phyloP scores from a whole-genome alignment of 495 filamentous ascomycete genomes.

The Aspergillus funiculosus region DNA sequence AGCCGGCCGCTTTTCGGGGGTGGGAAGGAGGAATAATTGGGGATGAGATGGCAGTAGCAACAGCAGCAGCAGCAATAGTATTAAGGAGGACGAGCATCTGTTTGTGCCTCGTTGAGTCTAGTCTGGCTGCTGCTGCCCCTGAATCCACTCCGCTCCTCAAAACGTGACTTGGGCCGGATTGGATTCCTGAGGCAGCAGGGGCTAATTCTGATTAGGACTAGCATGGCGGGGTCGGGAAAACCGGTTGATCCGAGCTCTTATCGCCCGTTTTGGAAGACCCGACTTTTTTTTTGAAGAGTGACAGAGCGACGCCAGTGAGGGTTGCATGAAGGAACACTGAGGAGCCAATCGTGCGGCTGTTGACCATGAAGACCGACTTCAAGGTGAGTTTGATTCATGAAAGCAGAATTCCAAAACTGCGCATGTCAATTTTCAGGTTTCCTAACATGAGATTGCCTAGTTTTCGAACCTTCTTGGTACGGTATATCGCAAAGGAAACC shows the following conservation, averaged over 20 bases:
- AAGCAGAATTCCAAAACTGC: neutral
- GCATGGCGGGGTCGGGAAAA: constrained; percentile 23
- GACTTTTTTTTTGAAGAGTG: constrained; percentile 20
- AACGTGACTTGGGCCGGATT: constrained; percentile 7
- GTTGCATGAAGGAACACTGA: neutral
- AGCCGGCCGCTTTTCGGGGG: constrained; percentile 4
- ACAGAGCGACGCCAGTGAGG: neutral
- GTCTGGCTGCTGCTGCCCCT: constrained; percentile 24
- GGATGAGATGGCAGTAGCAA: constrained; percentile 11
- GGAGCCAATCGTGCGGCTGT: constrained; percentile 19
- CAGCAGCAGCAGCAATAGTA: constrained; percentile 9
- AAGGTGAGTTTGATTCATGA: constrained; percentile 50
- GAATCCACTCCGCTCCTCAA: constrained; percentile 16
- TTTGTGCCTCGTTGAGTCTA: constrained; percentile 15
- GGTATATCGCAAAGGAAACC: constrained; percentile 94
- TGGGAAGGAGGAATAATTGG: constrained; percentile 7
- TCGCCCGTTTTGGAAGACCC: constrained; percentile 20
- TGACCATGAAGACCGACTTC: constrained; percentile 92
- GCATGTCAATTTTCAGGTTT: neutral
- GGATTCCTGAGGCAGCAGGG: constrained; percentile 8
- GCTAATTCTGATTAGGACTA: constrained; percentile 19
- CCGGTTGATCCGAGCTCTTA: constrained; percentile 21
- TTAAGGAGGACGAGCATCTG: constrained; percentile 11
- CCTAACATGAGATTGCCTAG: constrained; percentile 38
- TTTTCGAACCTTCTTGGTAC: constrained; percentile 95